Conservation (phyloP, 202 grass and related monocot genomes). For the Schoenoplectus triqueter region DNA sequence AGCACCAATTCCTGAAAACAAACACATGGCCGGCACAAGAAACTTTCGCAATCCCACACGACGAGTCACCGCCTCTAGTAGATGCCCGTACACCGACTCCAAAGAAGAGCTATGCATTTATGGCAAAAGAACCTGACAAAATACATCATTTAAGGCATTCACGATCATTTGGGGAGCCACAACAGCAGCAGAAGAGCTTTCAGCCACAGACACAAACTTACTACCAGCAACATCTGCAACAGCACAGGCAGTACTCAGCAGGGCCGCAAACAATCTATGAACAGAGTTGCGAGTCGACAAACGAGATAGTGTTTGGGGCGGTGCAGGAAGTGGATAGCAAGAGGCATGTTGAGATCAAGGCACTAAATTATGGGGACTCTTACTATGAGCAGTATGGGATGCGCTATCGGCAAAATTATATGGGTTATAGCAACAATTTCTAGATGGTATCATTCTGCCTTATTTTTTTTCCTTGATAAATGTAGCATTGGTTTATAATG, state of each 20-base stretch:
- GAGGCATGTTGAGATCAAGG: conserved; percentile 83
- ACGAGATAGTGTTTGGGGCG: conserved; percentile 91
- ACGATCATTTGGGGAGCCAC: conserved; percentile 44
- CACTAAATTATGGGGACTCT: conserved; percentile 86
- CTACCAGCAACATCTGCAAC: conserved; percentile 69
- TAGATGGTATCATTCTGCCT: conserved; percentile 24
- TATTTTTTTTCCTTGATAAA: conserved; percentile 26
- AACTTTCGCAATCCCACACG: conserved; percentile 79
- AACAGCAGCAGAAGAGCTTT: conserved; percentile 43
- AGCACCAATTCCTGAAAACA: conserved; percentile 55
- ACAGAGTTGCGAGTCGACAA: conserved; percentile 85
- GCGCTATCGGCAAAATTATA: conserved; percentile 82
- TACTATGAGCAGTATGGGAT: conserved; percentile 80
- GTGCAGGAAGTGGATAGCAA: conserved; percentile 88
- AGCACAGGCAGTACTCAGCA: conserved; percentile 81
- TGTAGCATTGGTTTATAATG: conserved; percentile 19
- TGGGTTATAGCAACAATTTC: conserved; percentile 54
- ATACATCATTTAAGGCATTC: conserved; percentile 65
- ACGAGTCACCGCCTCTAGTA: conserved; percentile 63
- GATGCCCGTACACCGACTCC: conserved; percentile 72
- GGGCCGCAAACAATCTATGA: conserved; percentile 84
- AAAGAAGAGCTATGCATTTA: conserved; percentile 74
- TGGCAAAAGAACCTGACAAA: conserved; percentile 84
- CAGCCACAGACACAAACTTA: conserved; percentile 39
- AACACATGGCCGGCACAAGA: conserved; percentile 77